Conservation (phyloP, 176 grass and related monocot genomes). For the Calamus simplicifolius region DNA sequence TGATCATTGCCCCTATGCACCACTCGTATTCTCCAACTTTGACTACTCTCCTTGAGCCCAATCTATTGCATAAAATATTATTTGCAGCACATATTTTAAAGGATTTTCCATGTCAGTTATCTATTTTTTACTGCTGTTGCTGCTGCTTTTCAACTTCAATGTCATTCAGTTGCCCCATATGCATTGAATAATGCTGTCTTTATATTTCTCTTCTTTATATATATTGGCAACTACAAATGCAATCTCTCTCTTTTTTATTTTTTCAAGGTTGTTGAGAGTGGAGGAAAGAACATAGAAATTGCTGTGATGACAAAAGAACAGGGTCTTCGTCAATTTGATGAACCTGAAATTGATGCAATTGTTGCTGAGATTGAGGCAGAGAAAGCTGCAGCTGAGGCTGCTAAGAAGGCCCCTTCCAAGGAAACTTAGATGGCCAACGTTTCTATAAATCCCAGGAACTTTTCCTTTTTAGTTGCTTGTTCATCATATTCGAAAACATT, state of each 20-base stretch:
- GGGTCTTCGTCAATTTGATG: conserved; percentile 51
- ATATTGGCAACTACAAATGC: background rate
- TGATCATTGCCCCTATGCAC: too few species aligned
- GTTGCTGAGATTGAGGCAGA: conserved; percentile 80
- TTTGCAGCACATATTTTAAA: too few species aligned
- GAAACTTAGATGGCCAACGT: conserved; percentile 27
- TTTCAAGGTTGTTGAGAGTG: conserved; percentile 63
- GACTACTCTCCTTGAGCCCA: too few species aligned
- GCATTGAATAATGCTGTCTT: too few species aligned
- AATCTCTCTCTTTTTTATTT: background rate
- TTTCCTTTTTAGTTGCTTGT: background rate
- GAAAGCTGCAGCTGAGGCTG: conserved; percentile 81
- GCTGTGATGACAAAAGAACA: conserved; percentile 49
- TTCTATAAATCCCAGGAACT: background rate
- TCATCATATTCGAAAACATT: too few species aligned
- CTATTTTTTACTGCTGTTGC: too few species aligned
- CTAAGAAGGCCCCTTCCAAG: conserved; percentile 49
- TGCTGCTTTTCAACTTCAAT: too few species aligned
- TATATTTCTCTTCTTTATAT: too few species aligned
- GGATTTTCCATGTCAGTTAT: too few species aligned
- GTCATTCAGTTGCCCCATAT: too few species aligned
- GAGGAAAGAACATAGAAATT: conserved; percentile 79
- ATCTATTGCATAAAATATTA: too few species aligned
- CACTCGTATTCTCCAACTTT: too few species aligned
- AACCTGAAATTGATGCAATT: conserved; percentile 63